Evolutionary conservation across 441 rosid species (phyloP).

Genomic region (Daphne laureola): DNA sequence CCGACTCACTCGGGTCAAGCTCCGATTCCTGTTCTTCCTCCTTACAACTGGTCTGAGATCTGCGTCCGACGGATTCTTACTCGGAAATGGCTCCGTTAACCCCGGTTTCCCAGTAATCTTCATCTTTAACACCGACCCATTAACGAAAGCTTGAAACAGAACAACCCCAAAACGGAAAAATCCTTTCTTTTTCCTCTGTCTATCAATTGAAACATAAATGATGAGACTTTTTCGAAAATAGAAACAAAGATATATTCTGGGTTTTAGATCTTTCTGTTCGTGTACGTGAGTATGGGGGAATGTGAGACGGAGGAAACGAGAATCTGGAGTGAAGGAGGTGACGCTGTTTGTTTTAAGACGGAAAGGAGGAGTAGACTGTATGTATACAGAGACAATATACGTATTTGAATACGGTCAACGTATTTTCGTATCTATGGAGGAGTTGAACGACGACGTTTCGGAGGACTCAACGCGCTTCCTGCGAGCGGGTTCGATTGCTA

Average conservation of each 20-base stretch:
- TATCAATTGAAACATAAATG: no score
- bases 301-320: slow-evolving; percentile 12
- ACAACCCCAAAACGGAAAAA: no score
- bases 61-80: slow-evolving; percentile 15
- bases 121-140: slow-evolving; percentile 26
- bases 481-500: slow-evolving; percentile 4
- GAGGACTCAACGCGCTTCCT: slow-evolving; percentile 2
- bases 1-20: slow-evolving; percentile 37
- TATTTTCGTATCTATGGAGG: not conserved
- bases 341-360: slow-evolving; percentile 1
- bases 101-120: slow-evolving; percentile 41
- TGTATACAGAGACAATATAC: no score
- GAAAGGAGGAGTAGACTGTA: not conserved
- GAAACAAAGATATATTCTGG: not conserved
- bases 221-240: no score
- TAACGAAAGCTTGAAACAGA: not conserved
- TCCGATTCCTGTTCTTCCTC: slow-evolving; percentile 38
- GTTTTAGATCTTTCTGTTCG: not conserved
- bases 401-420: slow-evolving; percentile 13
- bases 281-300: slow-evolving; percentile 5
- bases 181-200: no score
- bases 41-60: slow-evolving; percentile 33
- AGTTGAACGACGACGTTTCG: slow-evolving; percentile 2
- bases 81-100: slow-evolving; percentile 30
- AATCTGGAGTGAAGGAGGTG: not conserved